phyloP scores from a whole-genome alignment of 2,329 filamentous ascomycete species.

The Fusarium equiseti region DNA sequence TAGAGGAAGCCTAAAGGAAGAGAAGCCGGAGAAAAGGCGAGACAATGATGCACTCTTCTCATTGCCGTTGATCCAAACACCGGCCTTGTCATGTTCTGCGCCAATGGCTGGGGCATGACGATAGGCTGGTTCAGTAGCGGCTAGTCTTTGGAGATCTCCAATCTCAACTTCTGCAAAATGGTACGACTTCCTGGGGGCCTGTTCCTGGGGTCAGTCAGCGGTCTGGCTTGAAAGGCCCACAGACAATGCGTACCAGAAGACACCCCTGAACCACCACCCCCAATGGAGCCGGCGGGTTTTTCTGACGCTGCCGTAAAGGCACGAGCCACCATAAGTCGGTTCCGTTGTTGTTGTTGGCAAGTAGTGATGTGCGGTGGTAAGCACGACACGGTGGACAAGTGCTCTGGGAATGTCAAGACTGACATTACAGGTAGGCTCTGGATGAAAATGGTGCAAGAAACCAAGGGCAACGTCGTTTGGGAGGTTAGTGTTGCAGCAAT shows the following conservation, averaged over 20 bases:
- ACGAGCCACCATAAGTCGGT: slow-evolving; percentile 15
- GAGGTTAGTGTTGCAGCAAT: slow-evolving; percentile 34
- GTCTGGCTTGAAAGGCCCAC: slow-evolving; percentile 40
- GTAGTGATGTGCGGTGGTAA: slow-evolving; percentile 5
- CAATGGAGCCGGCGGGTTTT: slow-evolving; percentile 34
- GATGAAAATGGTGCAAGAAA: slow-evolving; percentile 10
- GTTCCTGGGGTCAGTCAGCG: slow-evolving; percentile 41
- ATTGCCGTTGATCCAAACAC: slow-evolving; percentile 32
- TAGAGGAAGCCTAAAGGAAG: slow-evolving; percentile 9
- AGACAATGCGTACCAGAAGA: slow-evolving; percentile 35
- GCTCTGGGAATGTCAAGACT: background rate
- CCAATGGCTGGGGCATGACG: slow-evolving; percentile 43
- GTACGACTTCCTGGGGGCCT: slow-evolving; percentile 46
- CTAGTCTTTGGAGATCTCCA: slow-evolving; percentile 48
- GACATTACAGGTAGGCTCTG: background rate
- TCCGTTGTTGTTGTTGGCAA: slow-evolving; percentile 8
- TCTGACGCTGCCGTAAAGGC: slow-evolving; percentile 17
- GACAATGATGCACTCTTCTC: slow-evolving; percentile 31
- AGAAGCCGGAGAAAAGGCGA: slow-evolving; percentile 29
- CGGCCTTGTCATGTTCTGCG: slow-evolving; percentile 37
- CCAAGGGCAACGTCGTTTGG: slow-evolving; percentile 12
- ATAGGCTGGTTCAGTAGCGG: slow-evolving; percentile 46
- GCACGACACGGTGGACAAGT: slow-evolving; percentile 4
- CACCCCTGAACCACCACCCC: slow-evolving; percentile 30
- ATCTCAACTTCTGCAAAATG: slow-evolving; percentile 47